These are phyloP conservation scores for Neopestalotiopsis sp. DNA, from an alignment of 2,329 filamentous ascomycete genomes.

Conservation along the genomic window DNA sequence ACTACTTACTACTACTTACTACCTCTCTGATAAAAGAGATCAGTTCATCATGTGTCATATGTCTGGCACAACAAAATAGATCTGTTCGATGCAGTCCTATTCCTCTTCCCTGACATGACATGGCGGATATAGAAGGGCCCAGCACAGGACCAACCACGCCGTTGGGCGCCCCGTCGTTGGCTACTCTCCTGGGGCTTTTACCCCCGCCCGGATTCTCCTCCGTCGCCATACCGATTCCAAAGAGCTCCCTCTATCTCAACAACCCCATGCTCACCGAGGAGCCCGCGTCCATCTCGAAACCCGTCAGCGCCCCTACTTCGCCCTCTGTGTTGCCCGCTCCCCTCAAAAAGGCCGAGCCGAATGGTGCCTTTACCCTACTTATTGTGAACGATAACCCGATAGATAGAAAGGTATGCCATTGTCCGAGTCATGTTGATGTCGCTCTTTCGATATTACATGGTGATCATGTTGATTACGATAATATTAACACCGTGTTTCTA, in stretches of 20 bases:
- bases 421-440: too few relatives aligned
- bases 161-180: background rate
- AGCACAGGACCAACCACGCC: constrained; percentile 14
- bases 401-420: constrained; percentile 9
- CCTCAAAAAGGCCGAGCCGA: constrained; percentile 1
- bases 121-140: constrained; percentile 6
- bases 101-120: background rate
- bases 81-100: constrained; percentile 1
- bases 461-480: background rate
- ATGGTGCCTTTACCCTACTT: constrained; percentile 13
- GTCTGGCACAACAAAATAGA: background rate
- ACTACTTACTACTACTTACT: too few relatives aligned
- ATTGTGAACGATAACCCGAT: constrained; percentile 17
- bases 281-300: background rate
- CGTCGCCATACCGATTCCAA: constrained; percentile 20
- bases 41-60: background rate
- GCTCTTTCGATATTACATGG: background rate
- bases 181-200: constrained; percentile 4
- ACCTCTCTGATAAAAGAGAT: background rate
- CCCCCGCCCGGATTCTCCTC: constrained; percentile 20
- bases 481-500: background rate
- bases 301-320: constrained; percentile 1
- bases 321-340: background rate
- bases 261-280: constrained; percentile 1
- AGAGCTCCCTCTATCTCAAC: constrained; percentile 15